A percentile compares a stretch with the other conserved stretches of the same genome.
Conservation (phyloP, 1,139 yeast species). For the Lizanozyma gosingica region DNA sequence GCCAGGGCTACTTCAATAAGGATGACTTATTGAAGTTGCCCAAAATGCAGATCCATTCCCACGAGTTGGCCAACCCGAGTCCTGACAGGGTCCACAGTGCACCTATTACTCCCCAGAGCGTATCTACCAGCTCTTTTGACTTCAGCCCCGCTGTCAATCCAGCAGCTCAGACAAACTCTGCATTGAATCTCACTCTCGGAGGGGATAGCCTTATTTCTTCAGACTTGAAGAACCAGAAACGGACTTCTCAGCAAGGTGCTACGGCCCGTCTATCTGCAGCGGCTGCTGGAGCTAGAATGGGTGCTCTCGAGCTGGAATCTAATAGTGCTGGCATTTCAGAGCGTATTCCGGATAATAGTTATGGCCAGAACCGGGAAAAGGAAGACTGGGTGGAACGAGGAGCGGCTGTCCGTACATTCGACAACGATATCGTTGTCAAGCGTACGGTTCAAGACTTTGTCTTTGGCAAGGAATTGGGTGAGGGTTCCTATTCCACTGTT, state of each 20-base stretch:
- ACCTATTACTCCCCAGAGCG: background rate
- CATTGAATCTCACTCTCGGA: background rate
- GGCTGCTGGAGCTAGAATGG: background rate
- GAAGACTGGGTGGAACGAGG: constrained; percentile 27
- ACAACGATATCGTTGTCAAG: constrained; percentile 27
- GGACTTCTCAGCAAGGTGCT: background rate
- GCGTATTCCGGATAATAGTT: background rate
- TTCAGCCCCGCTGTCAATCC: background rate
- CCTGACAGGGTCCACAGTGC: background rate
- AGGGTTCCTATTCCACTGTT: constrained; percentile 77
- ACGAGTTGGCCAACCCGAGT: background rate
- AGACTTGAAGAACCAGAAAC: background rate
- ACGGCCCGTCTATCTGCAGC: background rate
- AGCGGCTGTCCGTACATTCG: constrained; percentile 40
- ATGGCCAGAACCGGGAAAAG: background rate
- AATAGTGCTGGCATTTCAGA: background rate
- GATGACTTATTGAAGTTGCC: background rate
- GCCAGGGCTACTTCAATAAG: background rate
- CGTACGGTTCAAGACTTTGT: constrained; percentile 61
- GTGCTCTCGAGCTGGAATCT: background rate
- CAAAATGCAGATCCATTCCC: background rate
- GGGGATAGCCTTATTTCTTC: background rate
- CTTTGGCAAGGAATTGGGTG: constrained; percentile 66
- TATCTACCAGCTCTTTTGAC: background rate
- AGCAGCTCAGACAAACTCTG: background rate